These are phyloP conservation scores for Aaosphaeria pasadenensis DNA, from an alignment of 2,329 filamentous ascomycete genomes.

Conservation along the genomic window DNA sequence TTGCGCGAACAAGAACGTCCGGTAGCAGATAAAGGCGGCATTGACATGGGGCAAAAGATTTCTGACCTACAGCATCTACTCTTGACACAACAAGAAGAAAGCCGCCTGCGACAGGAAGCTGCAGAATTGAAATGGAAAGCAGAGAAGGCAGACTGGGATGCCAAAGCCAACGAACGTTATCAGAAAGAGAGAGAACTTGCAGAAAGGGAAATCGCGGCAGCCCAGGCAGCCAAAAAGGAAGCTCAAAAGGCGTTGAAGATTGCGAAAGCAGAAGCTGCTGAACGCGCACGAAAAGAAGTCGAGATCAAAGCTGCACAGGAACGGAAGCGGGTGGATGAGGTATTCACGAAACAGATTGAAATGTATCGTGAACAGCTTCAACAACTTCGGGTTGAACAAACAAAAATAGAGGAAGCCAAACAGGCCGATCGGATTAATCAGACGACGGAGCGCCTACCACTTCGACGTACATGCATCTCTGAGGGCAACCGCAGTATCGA, in stretches of 20 bases:
- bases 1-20: not conserved
- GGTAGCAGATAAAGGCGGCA: not conserved
- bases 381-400: not conserved
- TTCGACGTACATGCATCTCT: slow-evolving; percentile 9
- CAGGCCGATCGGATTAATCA: not conserved
- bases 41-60: slow-evolving; percentile 1
- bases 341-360: slow-evolving; percentile 6
- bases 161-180: slow-evolving; percentile 2
- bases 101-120: not conserved
- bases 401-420: not conserved
- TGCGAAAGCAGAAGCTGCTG: slow-evolving; percentile 5
- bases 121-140: slow-evolving; percentile 4
- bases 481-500: slow-evolving; percentile 15
- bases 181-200: slow-evolving; percentile 5
- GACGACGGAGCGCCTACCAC: not conserved
- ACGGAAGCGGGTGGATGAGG: slow-evolving; percentile 5
- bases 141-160: slow-evolving; percentile 4
- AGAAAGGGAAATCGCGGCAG: slow-evolving; percentile 7
- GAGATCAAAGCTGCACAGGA: slow-evolving; percentile 6
- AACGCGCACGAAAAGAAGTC: slow-evolving; percentile 5
- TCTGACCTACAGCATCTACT: slow-evolving; percentile 7
- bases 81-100: slow-evolving; percentile 5
- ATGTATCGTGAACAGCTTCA: slow-evolving; percentile 4
- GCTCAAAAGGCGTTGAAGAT: slow-evolving; percentile 9
- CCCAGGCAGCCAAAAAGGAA: slow-evolving; percentile 5